These are phyloP conservation scores for Pleurotus giganteus DNA, from an alignment of 768 basidiomycete species.

Conservation along the genomic window DNA sequence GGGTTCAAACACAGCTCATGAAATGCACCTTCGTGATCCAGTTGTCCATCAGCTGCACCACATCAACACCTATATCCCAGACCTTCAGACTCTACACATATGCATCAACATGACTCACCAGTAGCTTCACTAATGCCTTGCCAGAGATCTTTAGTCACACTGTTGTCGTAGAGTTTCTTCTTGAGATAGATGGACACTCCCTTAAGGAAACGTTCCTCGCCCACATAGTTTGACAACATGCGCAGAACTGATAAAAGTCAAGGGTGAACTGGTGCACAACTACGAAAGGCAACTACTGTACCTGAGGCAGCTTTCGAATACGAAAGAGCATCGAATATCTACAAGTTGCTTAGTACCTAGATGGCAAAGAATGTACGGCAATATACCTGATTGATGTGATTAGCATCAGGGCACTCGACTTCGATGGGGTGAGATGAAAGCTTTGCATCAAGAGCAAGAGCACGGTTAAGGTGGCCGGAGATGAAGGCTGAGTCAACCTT, in stretches of 20 bases:
- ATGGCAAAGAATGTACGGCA: neutral
- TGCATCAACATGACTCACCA: slow-evolving; percentile 27
- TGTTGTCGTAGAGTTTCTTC: slow-evolving; percentile 81
- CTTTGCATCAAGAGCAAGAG: slow-evolving; percentile 81
- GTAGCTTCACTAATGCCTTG: slow-evolving; percentile 77
- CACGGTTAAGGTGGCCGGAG: slow-evolving; percentile 69
- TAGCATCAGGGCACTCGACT: slow-evolving; percentile 84
- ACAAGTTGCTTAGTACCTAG: slow-evolving; percentile 6
- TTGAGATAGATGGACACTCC: slow-evolving; percentile 93
- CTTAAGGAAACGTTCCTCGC: slow-evolving; percentile 83
- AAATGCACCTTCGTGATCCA: slow-evolving; percentile 82
- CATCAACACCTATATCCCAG: slow-evolving; percentile 48
- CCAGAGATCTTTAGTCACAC: slow-evolving; percentile 85
- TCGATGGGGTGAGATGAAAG: slow-evolving; percentile 91
- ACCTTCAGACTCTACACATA: neutral
- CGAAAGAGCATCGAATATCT: slow-evolving; percentile 89
- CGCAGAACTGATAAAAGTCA: slow-evolving; percentile 61
- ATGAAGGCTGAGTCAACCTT: slow-evolving; percentile 81
- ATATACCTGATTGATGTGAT: slow-evolving; percentile 72
- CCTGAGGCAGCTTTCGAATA: slow-evolving; percentile 85
- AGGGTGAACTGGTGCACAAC: neutral
- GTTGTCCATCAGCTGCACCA: slow-evolving; percentile 81
- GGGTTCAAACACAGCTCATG: neutral
- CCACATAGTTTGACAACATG: slow-evolving; percentile 88
- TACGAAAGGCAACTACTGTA: slow-evolving; percentile 24